These are phyloP conservation scores for Primulina tabacum DNA, from an alignment of 257 asterid genomes.

Conservation along the genomic window DNA sequence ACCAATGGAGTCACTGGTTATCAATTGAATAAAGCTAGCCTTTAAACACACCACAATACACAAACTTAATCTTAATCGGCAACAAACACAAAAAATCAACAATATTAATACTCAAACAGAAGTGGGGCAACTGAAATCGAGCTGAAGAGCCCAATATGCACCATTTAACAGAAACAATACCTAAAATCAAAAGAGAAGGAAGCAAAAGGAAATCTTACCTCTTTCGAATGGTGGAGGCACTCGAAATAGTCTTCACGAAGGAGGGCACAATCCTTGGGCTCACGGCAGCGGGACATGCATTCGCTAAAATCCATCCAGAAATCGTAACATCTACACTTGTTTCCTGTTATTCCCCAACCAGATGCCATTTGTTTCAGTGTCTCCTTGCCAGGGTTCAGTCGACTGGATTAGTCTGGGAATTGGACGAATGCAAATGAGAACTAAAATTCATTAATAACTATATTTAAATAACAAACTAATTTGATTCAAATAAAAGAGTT, in stretches of 20 bases:
- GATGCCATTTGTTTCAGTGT: background rate
- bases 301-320: constrained; percentile 98
- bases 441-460: background rate
- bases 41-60: constrained; percentile 3
- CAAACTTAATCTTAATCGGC: background rate
- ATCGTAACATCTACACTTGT: constrained; percentile 94
- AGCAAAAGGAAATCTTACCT: constrained; percentile 41
- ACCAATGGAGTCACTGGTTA: background rate
- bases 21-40: background rate
- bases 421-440: background rate
- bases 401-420: background rate
- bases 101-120: background rate
- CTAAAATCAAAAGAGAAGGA: background rate
- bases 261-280: constrained; percentile 84
- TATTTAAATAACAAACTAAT: too few relatives aligned
- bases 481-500: too few relatives aligned
- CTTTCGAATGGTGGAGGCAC: constrained; percentile 97
- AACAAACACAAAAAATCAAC: background rate
- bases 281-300: constrained; percentile 89
- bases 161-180: constrained; percentile 4
- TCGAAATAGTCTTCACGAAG: constrained; percentile 96
- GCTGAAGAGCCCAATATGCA: background rate
- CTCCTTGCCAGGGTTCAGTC: background rate
- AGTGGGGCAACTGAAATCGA: background rate
- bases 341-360: constrained; percentile 56